Base-by-base conservation (phyloP, 2,329 filamentous ascomycete species). In the Colletotrichum liaoningense region DNA sequence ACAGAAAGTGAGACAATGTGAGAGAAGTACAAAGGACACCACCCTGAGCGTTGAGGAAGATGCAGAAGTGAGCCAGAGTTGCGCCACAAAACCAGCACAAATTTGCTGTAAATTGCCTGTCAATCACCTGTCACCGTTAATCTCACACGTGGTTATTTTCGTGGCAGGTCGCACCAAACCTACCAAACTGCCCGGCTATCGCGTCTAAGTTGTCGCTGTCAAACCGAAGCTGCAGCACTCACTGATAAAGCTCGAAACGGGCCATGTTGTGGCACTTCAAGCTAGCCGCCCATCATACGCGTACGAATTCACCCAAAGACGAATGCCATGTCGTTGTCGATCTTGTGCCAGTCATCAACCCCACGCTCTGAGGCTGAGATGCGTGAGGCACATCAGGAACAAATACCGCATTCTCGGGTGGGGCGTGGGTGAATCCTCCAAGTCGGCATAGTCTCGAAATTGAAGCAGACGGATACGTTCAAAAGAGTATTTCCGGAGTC, bases 361-460 rank as follows among this genome's bases (percentile, higher is more conserved):
- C 69, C 66, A 72, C 66, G 59, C 59, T 26, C n/a, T 60, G 70
- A 73, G 70, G 70, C 70, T 69, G 59, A 73, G 59, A 33, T 60
- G 70, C 59, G 55, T 33, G 63, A 42, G 52, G 26, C 59, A 42
- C 55, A 33, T 64, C 69, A 72, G 65, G 65, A 56, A 69, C 69
- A 69, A 63, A 64, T 54, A 63, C 69, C 69, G 28, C 58, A 33
- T 58, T 69, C 52, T 42, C 65, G 65, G 69, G 57, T 63, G 63
- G 16, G 28, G 57, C 30, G 56, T 68, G 66, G 66, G 33, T 54
- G 35, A 57, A 42, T 24, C 38, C 42, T 46, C 19, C 38, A 26
- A 58, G 58, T 63, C 55, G 69, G 59, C 52, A 24, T n/a, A 49
- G 42, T 49, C 58, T n/a, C 30, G 5, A 30, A 28, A 11, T 55